Evolutionary conservation across 2,329 filamentous ascomycete species (phyloP).

Genomic region (Fonsecaea nubica): DNA sequence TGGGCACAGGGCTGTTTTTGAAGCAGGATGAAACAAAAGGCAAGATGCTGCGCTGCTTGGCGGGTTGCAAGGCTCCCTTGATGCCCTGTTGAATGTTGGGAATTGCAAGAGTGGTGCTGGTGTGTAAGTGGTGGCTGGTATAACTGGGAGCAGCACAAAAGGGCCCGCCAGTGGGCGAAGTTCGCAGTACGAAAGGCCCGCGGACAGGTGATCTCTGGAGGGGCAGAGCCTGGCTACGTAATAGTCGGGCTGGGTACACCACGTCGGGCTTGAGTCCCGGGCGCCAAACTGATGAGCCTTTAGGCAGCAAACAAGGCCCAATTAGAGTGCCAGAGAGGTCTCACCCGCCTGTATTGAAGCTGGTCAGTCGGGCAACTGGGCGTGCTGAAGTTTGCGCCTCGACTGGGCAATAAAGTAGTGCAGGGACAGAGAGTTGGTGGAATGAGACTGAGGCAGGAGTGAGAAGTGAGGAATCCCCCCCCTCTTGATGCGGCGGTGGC

Average conservation of each 20-base stretch:
- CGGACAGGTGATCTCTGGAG: slow-evolving; percentile 6
- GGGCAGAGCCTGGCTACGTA: slow-evolving; percentile 19
- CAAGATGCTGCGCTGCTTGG: slow-evolving; percentile 29
- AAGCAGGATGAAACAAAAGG: slow-evolving; percentile 6
- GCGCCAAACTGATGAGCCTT: neutral
- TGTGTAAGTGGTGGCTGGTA: slow-evolving; percentile 15
- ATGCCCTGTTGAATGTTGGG: slow-evolving; percentile 6
- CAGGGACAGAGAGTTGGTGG: neutral
- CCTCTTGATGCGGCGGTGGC: neutral
- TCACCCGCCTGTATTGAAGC: neutral
- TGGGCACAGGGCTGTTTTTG: slow-evolving; percentile 16
- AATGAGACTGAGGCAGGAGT: slow-evolving; percentile 1
- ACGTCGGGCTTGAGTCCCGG: neutral
- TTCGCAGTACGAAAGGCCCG: slow-evolving; percentile 10
- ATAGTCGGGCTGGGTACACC: neutral
- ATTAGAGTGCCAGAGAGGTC: slow-evolving; percentile 8
- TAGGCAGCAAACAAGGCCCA: slow-evolving; percentile 14
- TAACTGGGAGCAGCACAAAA: slow-evolving; percentile 14
- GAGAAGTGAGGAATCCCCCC: neutral
- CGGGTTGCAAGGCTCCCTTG: slow-evolving; percentile 24
- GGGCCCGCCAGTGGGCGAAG: slow-evolving; percentile 4
- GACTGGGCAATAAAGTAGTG: neutral
- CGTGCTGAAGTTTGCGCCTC: neutral
- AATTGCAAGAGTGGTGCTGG: slow-evolving; percentile 6
- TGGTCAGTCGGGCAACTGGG: slow-evolving; percentile 2